Evolutionary conservation across 208 protist genomes (phyloP).

Genomic region (Spongospora subterranea): DNA sequence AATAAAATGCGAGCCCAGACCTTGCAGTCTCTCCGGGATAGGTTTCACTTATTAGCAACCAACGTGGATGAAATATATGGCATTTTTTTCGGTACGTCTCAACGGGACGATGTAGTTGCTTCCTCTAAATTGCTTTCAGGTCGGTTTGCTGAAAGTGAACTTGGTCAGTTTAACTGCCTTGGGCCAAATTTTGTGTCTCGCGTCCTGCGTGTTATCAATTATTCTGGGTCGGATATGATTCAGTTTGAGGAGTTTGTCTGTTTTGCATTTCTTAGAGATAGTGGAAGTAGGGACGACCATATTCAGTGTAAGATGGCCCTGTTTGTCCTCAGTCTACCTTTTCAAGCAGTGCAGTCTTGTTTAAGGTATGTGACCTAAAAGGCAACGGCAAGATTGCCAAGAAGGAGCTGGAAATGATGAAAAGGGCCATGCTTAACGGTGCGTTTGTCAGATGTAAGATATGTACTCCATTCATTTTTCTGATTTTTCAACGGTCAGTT

Average conservation of each 20-base stretch:
- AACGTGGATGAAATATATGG: background rate
- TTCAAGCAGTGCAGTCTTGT: background rate
- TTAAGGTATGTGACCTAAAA: background rate
- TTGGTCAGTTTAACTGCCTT: background rate
- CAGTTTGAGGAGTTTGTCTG: background rate
- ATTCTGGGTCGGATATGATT: background rate
- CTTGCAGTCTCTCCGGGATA: background rate
- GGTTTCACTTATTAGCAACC: background rate
- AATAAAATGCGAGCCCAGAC: background rate
- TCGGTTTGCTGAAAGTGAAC: background rate
- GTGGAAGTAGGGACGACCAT: background rate
- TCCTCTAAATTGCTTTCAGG: background rate
- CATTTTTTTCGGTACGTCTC: background rate
- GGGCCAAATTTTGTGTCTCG: background rate
- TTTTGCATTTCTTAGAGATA: background rate
- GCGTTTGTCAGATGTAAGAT: too few relatives aligned
- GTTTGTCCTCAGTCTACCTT: background rate
- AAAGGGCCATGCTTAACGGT: background rate
- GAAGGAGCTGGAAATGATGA: conserved; percentile 4
- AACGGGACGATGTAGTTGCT: background rate
- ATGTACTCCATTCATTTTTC: too few relatives aligned
- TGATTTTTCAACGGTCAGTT: too few relatives aligned
- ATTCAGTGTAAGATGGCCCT: background rate
- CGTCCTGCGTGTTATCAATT: background rate
- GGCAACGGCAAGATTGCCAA: background rate